Conservation (phyloP, 2,329 filamentous ascomycete species). For the Diplodia intermedia region DNA sequence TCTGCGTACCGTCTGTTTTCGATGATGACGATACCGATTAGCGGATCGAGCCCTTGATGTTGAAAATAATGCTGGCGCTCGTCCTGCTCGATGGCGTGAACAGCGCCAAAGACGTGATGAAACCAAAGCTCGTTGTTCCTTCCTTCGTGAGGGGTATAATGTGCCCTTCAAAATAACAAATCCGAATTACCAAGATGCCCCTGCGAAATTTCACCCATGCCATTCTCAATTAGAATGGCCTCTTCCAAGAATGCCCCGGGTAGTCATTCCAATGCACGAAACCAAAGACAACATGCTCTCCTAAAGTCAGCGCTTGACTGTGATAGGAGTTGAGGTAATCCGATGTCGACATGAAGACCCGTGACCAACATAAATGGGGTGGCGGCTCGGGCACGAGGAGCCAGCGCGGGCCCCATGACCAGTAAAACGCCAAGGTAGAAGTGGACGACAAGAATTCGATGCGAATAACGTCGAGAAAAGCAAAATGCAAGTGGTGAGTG, state of each 20-base stretch:
- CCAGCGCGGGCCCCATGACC: constrained; percentile 19
- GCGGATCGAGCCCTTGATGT: constrained; percentile 8
- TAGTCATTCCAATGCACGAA: constrained; percentile 22
- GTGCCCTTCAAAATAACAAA: constrained; percentile 16
- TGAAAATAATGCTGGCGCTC: constrained; percentile 6
- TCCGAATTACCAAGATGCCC: constrained; percentile 10
- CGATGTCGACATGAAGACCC: constrained; percentile 3
- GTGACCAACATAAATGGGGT: constrained; percentile 23
- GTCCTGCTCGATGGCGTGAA: constrained; percentile 13
- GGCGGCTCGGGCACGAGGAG: constrained; percentile 4
- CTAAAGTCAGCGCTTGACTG: constrained; percentile 21
- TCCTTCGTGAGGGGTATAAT: constrained; percentile 19
- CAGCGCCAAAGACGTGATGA: not conserved
- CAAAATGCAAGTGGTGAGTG: not conserved
- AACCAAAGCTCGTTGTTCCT: constrained; percentile 1
- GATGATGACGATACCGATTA: constrained; percentile 27
- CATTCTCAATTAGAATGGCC: not conserved
- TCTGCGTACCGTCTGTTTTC: constrained; percentile 28
- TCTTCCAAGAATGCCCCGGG: constrained; percentile 5
- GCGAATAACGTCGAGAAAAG: not conserved
- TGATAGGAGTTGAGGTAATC: constrained; percentile 17
- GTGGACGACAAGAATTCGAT: not conserved
- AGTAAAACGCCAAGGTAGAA: constrained; percentile 25
- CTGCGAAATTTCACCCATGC: not conserved
- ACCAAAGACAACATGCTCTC: constrained; percentile 18